Conservation (phyloP, 495 filamentous ascomycete genomes). For the Talaromyces nanjingensis region DNA sequence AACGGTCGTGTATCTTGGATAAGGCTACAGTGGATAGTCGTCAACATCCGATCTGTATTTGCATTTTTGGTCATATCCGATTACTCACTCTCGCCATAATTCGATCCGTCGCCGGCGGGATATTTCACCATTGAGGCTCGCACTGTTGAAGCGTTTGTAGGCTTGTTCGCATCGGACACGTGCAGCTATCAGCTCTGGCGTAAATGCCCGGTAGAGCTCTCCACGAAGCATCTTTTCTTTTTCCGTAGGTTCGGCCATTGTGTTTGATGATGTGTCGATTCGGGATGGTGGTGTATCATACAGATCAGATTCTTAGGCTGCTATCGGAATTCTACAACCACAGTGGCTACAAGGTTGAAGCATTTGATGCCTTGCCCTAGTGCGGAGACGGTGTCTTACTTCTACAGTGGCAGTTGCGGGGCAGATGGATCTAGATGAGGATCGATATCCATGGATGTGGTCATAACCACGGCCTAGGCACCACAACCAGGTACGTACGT, state of each 20-base stretch:
- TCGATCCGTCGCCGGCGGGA: constrained; percentile 52
- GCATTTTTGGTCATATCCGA: not conserved
- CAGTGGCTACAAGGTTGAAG: not conserved
- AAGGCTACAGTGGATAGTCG: constrained; percentile 34
- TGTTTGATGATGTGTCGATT: not conserved
- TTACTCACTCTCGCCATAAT: constrained; percentile 67
- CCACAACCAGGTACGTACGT: not conserved
- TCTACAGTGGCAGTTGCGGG: not conserved
- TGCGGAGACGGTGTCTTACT: not conserved
- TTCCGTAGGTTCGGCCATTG: constrained; percentile 21
- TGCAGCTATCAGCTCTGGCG: constrained; percentile 46
- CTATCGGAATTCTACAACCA: not conserved
- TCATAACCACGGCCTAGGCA: not conserved
- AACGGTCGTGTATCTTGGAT: constrained; percentile 54
- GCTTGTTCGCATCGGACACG: constrained; percentile 54
- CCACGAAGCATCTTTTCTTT: constrained; percentile 33
- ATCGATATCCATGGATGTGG: not conserved
- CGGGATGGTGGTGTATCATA: not conserved
- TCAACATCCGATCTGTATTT: not conserved
- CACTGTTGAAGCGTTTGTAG: constrained; percentile 54
- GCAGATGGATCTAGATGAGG: not conserved
- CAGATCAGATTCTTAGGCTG: not conserved
- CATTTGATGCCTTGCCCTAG: not conserved
- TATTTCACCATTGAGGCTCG: constrained; percentile 34
- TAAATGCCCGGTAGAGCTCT: constrained; percentile 46